phyloP scores from a whole-genome alignment of 257 asterid species.

The Scutellaria galericulata region DNA sequence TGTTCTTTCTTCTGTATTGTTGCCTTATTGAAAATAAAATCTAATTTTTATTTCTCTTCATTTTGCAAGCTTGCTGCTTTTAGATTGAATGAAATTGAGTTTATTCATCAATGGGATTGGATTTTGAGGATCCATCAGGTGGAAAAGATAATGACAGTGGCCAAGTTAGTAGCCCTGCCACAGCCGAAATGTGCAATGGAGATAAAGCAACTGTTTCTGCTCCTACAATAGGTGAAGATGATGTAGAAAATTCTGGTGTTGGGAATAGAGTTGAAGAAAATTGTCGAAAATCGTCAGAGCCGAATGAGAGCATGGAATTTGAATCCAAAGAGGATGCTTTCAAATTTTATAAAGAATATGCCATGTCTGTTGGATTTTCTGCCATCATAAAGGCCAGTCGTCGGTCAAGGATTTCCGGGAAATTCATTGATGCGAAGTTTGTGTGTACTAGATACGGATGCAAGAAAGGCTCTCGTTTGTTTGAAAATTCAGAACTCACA shows the following conservation, averaged over 20 bases:
- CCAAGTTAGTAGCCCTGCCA: slow-evolving; percentile 20
- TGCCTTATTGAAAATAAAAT: not conserved
- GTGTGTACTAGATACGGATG: slow-evolving; percentile 58
- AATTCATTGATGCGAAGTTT: slow-evolving; percentile 62
- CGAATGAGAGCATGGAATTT: slow-evolving; percentile 51
- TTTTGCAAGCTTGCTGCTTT: too few relatives aligned
- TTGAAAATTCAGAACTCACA: slow-evolving; percentile 35
- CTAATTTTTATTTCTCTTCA: not conserved
- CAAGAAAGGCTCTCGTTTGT: slow-evolving; percentile 37
- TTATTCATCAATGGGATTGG: slow-evolving; percentile 41
- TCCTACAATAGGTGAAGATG: slow-evolving; percentile 7
- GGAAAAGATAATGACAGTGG: slow-evolving; percentile 28
- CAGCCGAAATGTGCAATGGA: slow-evolving; percentile 26
- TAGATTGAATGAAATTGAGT: not conserved
- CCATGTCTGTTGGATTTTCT: slow-evolving; percentile 48
- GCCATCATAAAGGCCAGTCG: slow-evolving; percentile 64
- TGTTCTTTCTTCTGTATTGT: not conserved
- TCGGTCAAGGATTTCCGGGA: slow-evolving; percentile 58
- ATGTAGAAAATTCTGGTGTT: slow-evolving; percentile 18
- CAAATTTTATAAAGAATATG: slow-evolving; percentile 52
- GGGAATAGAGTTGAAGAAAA: slow-evolving; percentile 30
- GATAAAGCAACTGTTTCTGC: slow-evolving; percentile 36
- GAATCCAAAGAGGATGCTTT: slow-evolving; percentile 65
- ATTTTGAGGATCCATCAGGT: slow-evolving; percentile 38
- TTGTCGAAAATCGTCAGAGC: slow-evolving; percentile 36